Percentiles rank a stretch among this genome's conserved stretches.
Evolutionary conservation across 202 grass and related monocot species (phyloP).

Genomic region (Hordeum pubiflorum): DNA sequence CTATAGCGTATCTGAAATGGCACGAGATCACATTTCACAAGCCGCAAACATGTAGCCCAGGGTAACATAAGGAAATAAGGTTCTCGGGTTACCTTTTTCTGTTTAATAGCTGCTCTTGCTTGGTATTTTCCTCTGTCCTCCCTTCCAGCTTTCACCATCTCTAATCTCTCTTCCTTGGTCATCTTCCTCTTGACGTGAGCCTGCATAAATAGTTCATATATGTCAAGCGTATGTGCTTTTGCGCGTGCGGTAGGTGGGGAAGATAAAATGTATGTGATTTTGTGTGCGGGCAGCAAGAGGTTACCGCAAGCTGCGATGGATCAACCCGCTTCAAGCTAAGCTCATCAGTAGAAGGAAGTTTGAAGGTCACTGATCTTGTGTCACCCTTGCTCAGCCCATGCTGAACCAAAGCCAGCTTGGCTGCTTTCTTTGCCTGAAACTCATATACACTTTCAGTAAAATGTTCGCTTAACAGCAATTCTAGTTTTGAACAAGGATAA

Average conservation of each 20-base stretch:
- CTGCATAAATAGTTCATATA: constrained; percentile 29
- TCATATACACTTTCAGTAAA: neutral
- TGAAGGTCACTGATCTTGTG: constrained; percentile 35
- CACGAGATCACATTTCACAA: neutral
- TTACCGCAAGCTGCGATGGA: constrained; percentile 66
- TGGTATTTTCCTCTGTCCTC: constrained; percentile 77
- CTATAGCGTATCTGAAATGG: neutral
- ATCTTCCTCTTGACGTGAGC: constrained; percentile 61
- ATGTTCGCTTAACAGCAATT: neutral
- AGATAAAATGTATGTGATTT: neutral
- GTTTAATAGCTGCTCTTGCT: constrained; percentile 46
- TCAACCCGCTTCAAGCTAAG: constrained; percentile 66
- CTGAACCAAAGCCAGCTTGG: constrained; percentile 54
- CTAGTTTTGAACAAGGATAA: neutral
- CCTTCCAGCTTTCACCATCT: constrained; percentile 63
- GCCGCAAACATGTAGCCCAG: neutral
- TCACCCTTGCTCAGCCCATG: constrained; percentile 57
- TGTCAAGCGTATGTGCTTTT: neutral
- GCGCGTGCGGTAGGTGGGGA: neutral
- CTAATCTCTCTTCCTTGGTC: constrained; percentile 68
- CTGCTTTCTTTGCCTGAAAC: constrained; percentile 69
- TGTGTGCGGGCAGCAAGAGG: neutral
- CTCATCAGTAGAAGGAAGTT: constrained; percentile 67
- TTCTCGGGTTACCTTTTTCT: constrained; percentile 66
- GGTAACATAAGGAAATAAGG: neutral